A percentile compares a stretch with the other conserved stretches of the same genome.
Evolutionary conservation across 2,329 filamentous ascomycete genomes (phyloP).

Genomic region (Blumeriella jaapii): DNA sequence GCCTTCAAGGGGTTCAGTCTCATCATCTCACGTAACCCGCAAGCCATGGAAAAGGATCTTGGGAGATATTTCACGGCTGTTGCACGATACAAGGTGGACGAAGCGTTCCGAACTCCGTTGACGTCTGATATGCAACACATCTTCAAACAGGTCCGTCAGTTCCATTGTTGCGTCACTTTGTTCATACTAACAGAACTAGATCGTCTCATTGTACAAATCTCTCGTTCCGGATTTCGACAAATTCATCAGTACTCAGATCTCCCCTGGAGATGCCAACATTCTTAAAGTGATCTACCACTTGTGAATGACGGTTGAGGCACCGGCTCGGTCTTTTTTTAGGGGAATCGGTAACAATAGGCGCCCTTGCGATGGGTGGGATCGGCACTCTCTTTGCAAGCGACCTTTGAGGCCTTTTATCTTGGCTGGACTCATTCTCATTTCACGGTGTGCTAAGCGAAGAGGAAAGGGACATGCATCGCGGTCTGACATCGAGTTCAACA

Average conservation of each 20-base stretch:
- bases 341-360: conserved; percentile 6
- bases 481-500: conserved; percentile 4
- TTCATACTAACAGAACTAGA: conserved; percentile 27
- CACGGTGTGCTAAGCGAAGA: not conserved
- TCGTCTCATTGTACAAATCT: conserved; percentile 40
- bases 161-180: not conserved
- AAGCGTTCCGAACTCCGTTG: conserved; percentile 33
- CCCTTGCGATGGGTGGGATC: conserved; percentile 1
- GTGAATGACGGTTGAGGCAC: conserved; percentile 24
- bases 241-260: conserved; percentile 31
- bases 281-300: conserved; percentile 25
- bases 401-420: not conserved
- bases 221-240: conserved; percentile 42
- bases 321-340: no score
- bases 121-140: conserved; percentile 25
- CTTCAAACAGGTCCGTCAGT: conserved; percentile 23
- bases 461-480: conserved; percentile 6
- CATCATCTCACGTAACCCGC: conserved; percentile 74
- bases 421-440: no score
- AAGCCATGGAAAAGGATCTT: conserved; percentile 81
- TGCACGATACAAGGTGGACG: conserved; percentile 58
- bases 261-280: conserved; percentile 16
- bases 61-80: conserved; percentile 75
- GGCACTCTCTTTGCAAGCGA: conserved; percentile 4
- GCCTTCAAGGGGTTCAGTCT: conserved; percentile 85